Evolutionary conservation across 495 filamentous ascomycete species (phyloP).

Genomic region (Aspergillus asperescens): DNA sequence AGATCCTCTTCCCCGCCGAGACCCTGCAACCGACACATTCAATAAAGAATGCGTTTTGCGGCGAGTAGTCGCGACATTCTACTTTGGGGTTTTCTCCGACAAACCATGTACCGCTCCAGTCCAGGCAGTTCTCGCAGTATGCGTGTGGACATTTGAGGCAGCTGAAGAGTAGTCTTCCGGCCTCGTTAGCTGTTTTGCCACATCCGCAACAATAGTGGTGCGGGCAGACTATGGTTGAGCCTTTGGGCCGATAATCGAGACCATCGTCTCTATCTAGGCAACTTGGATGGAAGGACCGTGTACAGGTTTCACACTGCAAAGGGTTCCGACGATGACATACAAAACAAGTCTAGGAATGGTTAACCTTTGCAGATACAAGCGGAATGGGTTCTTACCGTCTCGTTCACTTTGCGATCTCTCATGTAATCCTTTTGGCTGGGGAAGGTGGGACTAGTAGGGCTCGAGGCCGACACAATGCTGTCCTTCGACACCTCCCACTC

Average conservation of each 20-base stretch:
- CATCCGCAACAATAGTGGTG: constrained; percentile 57
- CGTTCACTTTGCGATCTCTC: constrained; percentile 40
- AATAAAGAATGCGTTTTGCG: constrained; percentile 11
- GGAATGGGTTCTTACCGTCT: constrained; percentile 31
- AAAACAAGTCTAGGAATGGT: constrained; percentile 45
- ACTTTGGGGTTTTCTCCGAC: constrained; percentile 48
- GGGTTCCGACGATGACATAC: constrained; percentile 48
- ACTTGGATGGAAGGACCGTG: constrained; percentile 49
- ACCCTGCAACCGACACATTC: constrained; percentile 6
- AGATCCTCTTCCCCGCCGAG: background rate
- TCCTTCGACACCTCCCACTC: constrained; percentile 58
- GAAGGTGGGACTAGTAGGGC: constrained; percentile 41
- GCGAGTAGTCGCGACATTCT: constrained; percentile 43
- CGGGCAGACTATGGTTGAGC: constrained; percentile 46
- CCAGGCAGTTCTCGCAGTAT: constrained; percentile 59
- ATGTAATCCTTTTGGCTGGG: constrained; percentile 42
- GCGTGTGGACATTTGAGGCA: constrained; percentile 54
- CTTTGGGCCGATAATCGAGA: constrained; percentile 25
- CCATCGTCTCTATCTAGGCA: constrained; percentile 40
- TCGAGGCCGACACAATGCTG: constrained; percentile 39
- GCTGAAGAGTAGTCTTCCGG: constrained; percentile 55
- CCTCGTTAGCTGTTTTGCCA: constrained; percentile 47
- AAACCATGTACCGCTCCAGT: constrained; percentile 48
- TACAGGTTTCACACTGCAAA: constrained; percentile 48
- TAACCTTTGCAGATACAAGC: background rate